Percentiles rank a stretch among this genome's conserved stretches.
These are phyloP conservation scores for Murraya koenigii DNA, from an alignment of 345 rosid species.

Conservation along the genomic window DNA sequence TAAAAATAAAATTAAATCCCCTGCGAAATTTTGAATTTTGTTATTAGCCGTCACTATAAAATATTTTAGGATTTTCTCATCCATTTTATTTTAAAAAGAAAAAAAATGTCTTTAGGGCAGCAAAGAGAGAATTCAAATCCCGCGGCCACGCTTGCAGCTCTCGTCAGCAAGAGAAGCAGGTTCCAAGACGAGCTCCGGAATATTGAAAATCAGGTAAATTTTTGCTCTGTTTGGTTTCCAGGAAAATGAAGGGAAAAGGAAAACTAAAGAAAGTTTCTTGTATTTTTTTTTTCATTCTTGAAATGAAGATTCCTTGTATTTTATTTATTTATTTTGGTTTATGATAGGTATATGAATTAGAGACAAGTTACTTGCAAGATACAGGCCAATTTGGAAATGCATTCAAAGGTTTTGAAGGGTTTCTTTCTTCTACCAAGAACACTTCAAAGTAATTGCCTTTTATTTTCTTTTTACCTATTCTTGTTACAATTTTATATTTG, in stretches of 20 bases:
- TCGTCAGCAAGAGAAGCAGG: constrained; percentile 54
- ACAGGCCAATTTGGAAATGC: constrained; percentile 35
- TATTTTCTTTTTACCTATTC: neutral
- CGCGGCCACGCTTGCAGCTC: constrained; percentile 39
- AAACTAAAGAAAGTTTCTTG: neutral
- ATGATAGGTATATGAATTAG: constrained; percentile 40
- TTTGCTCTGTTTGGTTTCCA: neutral
- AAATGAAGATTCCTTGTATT: too few species aligned
- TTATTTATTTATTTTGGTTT: neutral
- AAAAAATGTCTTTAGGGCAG: constrained; percentile 30
- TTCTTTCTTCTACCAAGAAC: constrained; percentile 45
- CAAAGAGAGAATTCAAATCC: constrained; percentile 34
- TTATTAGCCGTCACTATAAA: neutral
- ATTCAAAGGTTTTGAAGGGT: constrained; percentile 50
- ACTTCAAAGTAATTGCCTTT: constrained; percentile 34
- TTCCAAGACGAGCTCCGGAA: constrained; percentile 66
- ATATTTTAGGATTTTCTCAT: neutral
- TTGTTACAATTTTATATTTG: neutral
- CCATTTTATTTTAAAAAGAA: neutral
- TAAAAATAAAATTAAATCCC: neutral
- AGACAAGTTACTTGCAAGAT: constrained; percentile 45
- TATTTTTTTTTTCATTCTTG: neutral
- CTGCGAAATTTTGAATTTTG: neutral
- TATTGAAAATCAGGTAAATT: constrained; percentile 63
- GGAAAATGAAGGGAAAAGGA: neutral